A percentile compares a stretch with the other conserved stretches of the same genome.
Conservation (phyloP, 768 basidiomycete genomes). For the Piloderma croceum region DNA sequence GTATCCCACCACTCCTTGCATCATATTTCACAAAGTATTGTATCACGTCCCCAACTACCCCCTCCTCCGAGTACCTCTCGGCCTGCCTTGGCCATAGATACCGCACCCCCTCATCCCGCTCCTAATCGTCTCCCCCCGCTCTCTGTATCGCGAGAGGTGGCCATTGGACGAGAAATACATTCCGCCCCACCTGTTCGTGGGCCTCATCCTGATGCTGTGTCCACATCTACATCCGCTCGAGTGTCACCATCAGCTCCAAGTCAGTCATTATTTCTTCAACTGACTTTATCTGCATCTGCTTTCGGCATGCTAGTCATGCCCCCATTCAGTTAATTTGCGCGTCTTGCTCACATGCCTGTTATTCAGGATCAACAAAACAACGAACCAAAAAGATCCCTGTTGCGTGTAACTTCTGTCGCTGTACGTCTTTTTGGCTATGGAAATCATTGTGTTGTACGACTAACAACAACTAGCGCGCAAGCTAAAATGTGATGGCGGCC, state of each 20-base stretch:
- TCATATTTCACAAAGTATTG: constrained; percentile 35
- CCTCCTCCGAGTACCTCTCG: constrained; percentile 37
- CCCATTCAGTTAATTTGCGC: no score
- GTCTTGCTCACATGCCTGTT: neutral
- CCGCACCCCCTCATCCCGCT: constrained; percentile 40
- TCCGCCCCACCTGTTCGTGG: constrained; percentile 36
- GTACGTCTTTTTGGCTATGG: no score
- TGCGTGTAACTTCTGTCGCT: constrained; percentile 88
- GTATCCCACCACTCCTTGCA: constrained; percentile 37
- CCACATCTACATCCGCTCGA: constrained; percentile 30
- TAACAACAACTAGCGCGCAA: constrained; percentile 58
- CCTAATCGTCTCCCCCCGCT: constrained; percentile 42
- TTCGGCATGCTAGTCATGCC: neutral
- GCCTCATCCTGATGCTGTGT: constrained; percentile 23
- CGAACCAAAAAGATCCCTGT: constrained; percentile 84
- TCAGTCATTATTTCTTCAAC: constrained; percentile 24
- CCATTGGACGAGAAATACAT: constrained; percentile 40
- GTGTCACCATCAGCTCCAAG: constrained; percentile 28
- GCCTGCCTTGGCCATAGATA: constrained; percentile 60
- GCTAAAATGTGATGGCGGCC: constrained; percentile 82
- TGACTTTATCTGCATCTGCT: neutral
- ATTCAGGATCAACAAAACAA: constrained; percentile 55
- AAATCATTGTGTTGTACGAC: constrained; percentile 18
- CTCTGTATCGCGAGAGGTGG: constrained; percentile 41
- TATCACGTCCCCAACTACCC: constrained; percentile 26